Evolutionary conservation across 208 protist genomes (phyloP), one percentile per base, ranked within the genome.

Genomic region (Wallacemonas sp.): DNA sequence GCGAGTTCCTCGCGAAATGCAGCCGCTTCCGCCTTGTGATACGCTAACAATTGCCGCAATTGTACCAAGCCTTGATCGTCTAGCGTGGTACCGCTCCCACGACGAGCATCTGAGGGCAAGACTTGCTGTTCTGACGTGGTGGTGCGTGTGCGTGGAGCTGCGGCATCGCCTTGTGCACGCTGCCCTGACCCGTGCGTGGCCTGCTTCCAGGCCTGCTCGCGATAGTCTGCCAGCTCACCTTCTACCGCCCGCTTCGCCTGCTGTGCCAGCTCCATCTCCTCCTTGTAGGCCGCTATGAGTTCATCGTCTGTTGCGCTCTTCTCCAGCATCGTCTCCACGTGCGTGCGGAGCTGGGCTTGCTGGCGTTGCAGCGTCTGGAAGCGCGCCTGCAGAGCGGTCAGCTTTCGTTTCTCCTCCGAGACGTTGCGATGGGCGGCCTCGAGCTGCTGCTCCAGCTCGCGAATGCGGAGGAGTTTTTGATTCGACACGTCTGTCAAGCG

Each of bases 271-370:
- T 66, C 59, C 70, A 88, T 46, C 64, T 94, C 84, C n/a, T 62
- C 70, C 42, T 77, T 62, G 71, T 94, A 94, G 11, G 83, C 81
- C 19, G 60, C 82, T 24, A 94, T 76, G 15, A 94, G 74, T 30
- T 76, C 77, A 55, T 94, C 85, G 56, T 91, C 88, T 2, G 72
- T 82, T 33, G 61, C 59, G 54, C 81, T 91, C 74, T 94, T 94
- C 8, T 78, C 70, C 3, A 94, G 49, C 26, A 94, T 74, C 0
- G 69, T 73, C 28, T 86, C 70, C 24, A 91, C 70, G 44, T 87
- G 67, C 22, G 61, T 44, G 1, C 82, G 80, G 31, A 90, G 75
- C n/a, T 82, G 77, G n/a, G 71, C 62, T n/a, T 84, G 77, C 34
- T 90, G 75, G 1, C 60, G 49, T 66, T 91, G 81, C 28, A 94